Evolutionary conservation across 2,329 filamentous ascomycete species (phyloP), one percentile per base, ranked within the genome.

Genomic region (Mariannaea sp.): DNA sequence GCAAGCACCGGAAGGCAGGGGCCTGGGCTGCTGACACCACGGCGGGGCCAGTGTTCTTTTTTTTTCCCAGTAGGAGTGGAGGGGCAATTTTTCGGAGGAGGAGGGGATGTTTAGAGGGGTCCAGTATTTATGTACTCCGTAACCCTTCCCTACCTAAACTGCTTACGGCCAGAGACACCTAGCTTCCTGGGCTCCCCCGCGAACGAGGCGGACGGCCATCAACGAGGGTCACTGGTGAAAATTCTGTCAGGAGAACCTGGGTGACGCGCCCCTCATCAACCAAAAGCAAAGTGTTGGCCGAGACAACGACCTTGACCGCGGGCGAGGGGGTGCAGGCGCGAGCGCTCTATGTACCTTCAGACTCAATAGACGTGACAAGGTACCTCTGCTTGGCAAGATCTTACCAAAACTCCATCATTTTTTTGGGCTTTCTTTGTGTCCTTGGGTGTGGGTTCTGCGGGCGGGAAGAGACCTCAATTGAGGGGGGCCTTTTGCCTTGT

Each of bases 211-310:
- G 61, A 57, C 60, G 50, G 59, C 50, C 38, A 20, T 33, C 10
- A 56, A 54, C 62, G 59, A 56, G 57, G 49, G 43, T 43, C 36
- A 40, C 26, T 20, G 30, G 57, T 65, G 65, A 68, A 68, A 68
- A 68, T 57, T 68, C 65, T 68, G 64, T 65, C 65, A 68, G 65
- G 65, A 66, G 64, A 68, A 67, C 65, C 65, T 56, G 57, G 61
- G 42, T 49, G 32, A 46, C 43, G 55, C 36, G 55, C 36, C 51
- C 45, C 42, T 59, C 55, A 57, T 46, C 61, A 59, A 62, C 63
- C 59, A 60, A 64, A 32, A 32, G 29, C 9, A 32, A 19, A 39
- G 63, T 56, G 55, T 50, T 57, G 53, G 46, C 55, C 53, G 55
- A 66, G 60, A 58, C 61, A 61, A 8, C 47, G 40, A 61, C 46